Percentiles rank a stretch among this genome's conserved stretches.
phyloP scores from a whole-genome alignment of 192 early-diverging fungal genomes.

The Pilaira anomala region DNA sequence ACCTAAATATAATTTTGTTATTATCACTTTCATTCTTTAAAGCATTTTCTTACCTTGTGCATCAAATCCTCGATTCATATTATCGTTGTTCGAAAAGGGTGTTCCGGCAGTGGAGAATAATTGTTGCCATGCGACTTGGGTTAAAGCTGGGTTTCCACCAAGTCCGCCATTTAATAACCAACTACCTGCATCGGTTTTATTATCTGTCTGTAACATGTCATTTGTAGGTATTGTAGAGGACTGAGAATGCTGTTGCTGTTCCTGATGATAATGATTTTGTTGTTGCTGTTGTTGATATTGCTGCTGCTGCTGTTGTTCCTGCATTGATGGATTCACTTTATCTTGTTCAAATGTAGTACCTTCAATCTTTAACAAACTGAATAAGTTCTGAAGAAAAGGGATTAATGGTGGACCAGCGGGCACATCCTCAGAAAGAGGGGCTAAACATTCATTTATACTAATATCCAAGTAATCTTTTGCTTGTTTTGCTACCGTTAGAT shows the following conservation, averaged over 20 bases:
- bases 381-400: constrained; percentile 11
- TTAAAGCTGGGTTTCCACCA: neutral
- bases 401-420: constrained; percentile 20
- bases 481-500: constrained; percentile 6
- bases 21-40: too few relatives aligned
- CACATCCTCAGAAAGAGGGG: constrained; percentile 17
- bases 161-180: constrained; percentile 7
- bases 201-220: neutral
- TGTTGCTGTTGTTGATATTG: neutral
- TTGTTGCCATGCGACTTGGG: constrained; percentile 19
- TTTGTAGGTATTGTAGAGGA: neutral
- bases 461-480: constrained; percentile 24
- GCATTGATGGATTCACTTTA: neutral
- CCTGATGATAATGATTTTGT: neutral
- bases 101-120: constrained; percentile 7
- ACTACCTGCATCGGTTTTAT: neutral
- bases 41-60: constrained; percentile 13
- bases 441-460: constrained; percentile 24
- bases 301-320: too few relatives aligned
- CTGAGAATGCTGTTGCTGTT: neutral
- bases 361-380: neutral
- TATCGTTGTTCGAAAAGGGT: constrained; percentile 11
- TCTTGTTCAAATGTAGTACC: neutral
- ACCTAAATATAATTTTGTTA: constrained; percentile 3
- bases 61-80: neutral